A percentile compares a stretch with the other conserved stretches of the same genome.
Evolutionary conservation across 176 grass and related monocot genomes (phyloP).

Genomic region (barley (Hordeum vulgare)): DNA sequence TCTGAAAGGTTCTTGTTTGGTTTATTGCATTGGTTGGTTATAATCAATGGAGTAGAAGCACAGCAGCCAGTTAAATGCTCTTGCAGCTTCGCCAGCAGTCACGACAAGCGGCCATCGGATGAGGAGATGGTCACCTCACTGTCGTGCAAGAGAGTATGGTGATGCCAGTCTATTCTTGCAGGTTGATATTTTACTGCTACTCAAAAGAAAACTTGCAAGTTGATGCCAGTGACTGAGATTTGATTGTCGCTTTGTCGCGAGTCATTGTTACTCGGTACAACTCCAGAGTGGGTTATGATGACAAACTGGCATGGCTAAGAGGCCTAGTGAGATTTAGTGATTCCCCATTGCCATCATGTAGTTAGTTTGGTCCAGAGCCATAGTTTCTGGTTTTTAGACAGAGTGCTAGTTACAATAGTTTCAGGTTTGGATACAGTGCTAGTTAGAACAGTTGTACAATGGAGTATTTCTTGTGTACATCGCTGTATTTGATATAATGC

Average conservation of each 20-base stretch:
- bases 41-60: constrained; percentile 12
- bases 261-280: not conserved
- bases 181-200: not conserved
- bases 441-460: not conserved
- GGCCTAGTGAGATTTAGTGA: not conserved
- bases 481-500: not conserved
- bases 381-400: not conserved
- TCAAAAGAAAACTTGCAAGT: too few relatives aligned
- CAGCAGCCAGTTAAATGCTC: constrained; percentile 30
- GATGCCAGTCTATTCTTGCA: not conserved
- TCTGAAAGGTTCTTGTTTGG: not conserved
- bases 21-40: not conserved
- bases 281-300: not conserved
- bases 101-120: constrained; percentile 20
- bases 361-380: not conserved
- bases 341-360: not conserved
- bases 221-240: too few relatives aligned
- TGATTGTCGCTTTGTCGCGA: too few relatives aligned
- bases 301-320: not conserved
- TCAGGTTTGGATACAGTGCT: not conserved
- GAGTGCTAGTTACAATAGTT: not conserved
- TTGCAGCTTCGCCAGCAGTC: constrained; percentile 24
- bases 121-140: constrained; percentile 20
- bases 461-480: not conserved
- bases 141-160: constrained; percentile 29